Conservation (phyloP, 495 filamentous ascomycete species). For the Podospora fimiseda region DNA sequence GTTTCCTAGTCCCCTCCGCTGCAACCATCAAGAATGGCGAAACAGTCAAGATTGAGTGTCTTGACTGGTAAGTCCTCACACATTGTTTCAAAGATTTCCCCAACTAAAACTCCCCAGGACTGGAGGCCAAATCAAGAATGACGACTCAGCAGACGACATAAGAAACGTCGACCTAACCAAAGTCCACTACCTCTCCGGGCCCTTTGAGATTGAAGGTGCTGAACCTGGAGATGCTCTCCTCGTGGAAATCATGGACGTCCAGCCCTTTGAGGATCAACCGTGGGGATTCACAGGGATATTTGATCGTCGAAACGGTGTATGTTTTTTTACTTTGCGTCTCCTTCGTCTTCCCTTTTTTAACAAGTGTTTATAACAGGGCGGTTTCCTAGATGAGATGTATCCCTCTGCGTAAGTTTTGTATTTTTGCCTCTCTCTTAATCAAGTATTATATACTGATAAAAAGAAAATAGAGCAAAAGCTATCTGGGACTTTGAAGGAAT, state of each 20-base stretch:
- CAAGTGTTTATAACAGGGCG: conserved; percentile 44
- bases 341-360: neutral
- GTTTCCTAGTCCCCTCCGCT: conserved; percentile 68
- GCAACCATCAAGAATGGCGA: conserved; percentile 78
- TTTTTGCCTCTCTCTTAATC: neutral
- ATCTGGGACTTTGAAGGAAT: conserved; percentile 99
- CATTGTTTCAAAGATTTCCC: neutral
- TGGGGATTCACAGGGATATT: conserved; percentile 95
- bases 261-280: conserved; percentile 77
- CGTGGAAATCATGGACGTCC: conserved; percentile 94
- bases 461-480: conserved; percentile 64
- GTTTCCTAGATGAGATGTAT: conserved; percentile 86
- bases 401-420: conserved; percentile 72
- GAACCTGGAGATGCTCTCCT: conserved; percentile 81
- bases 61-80: conserved; percentile 57
- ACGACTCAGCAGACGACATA: conserved; percentile 85
- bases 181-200: conserved; percentile 84
- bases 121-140: conserved; percentile 82
- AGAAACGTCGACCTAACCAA: conserved; percentile 76
- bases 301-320: conserved; percentile 63
- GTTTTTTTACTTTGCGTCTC: neutral
- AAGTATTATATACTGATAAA: neutral
- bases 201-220: conserved; percentile 83
- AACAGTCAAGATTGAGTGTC: conserved; percentile 90
- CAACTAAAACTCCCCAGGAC: conserved; percentile 36